Base-by-base conservation (phyloP, 164 flowering plant species). In the Nelumbo lutea region DNA sequence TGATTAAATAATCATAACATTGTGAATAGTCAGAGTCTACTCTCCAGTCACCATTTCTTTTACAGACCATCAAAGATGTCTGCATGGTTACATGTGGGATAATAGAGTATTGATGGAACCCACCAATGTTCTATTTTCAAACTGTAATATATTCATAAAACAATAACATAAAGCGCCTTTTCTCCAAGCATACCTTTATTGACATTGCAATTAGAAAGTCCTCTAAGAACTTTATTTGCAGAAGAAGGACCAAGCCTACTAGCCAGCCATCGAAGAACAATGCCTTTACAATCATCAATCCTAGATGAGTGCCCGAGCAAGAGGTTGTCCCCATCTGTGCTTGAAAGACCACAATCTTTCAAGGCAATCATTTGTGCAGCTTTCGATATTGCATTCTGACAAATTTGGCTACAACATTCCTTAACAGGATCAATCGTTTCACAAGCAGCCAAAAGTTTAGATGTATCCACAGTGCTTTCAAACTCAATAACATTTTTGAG, bases 161-260 rank as follows among this genome's bases (percentile, higher is more conserved):
- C 4, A 46, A 7, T 4, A 7, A 46, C 48, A 27, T 27, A 27
- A 27, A 27, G 27, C 27, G 27, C 9, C 63, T 41, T 42, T n/a
- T 43, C 48, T 48, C 13, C 41, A 58, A 27, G 62, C 52, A 59
- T 60, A 90, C 99, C 97, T 86, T 88, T 87, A 71, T 92, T 95
- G 51, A 88, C 79, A 15, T 87, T 89, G 88, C 99, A 95, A 75
- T 88, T 90, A n/a, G 97, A 84, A 61, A 95, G 77, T 60, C 93
- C 90, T 70, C 99, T 81, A 39, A 95, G 91, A 76, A 89, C 84
- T 64, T 86, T 80, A 70, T 88, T 89, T 42, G 99, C 94, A 51
- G 67, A 70, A 70, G 76, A 70, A 72, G 88, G 82, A 70, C 79
- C 83, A 47, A 90, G 94, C 70, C 75, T 92, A 77, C 96, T 87